Conservation (phyloP, 225 moss, liverwort and hornwort species). For the Marchantia paleacea region DNA sequence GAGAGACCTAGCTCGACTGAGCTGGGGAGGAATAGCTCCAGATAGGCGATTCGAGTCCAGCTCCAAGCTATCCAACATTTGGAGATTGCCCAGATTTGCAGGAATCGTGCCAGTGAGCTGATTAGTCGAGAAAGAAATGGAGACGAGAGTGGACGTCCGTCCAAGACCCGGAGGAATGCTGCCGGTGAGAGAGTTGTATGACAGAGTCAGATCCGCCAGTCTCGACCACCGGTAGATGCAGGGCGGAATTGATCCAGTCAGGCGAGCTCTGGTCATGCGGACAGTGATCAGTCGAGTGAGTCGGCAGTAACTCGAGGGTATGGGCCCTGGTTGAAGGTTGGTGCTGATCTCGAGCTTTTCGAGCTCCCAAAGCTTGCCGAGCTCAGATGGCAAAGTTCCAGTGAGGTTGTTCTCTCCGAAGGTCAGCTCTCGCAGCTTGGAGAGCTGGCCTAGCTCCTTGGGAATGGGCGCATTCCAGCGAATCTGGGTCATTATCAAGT, state of each 20-base stretch:
- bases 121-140: not conserved
- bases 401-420: constrained; percentile 6
- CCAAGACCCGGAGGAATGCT: not conserved
- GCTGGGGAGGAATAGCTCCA: not conserved
- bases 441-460: constrained; percentile 1
- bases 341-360: not conserved
- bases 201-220: not conserved
- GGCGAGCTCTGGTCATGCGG: not conserved
- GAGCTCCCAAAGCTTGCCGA: constrained; percentile 5
- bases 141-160: not conserved
- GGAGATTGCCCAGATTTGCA: not conserved
- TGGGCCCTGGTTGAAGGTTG: not conserved
- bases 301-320: constrained; percentile 13
- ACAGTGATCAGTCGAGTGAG: not conserved
- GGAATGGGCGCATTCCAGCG: constrained; percentile 22
- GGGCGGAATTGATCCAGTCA: not conserved
- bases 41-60: not conserved
- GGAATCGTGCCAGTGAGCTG: not conserved
- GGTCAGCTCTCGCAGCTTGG: not conserved
- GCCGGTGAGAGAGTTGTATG: not conserved
- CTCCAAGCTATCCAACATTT: not conserved
- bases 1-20: not conserved
- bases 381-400: not conserved
- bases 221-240: not conserved
- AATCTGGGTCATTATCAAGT: constrained; percentile 5